Evolutionary conservation across 2,329 filamentous ascomycete species (phyloP).

Genomic region (Cordyceps javanica): DNA sequence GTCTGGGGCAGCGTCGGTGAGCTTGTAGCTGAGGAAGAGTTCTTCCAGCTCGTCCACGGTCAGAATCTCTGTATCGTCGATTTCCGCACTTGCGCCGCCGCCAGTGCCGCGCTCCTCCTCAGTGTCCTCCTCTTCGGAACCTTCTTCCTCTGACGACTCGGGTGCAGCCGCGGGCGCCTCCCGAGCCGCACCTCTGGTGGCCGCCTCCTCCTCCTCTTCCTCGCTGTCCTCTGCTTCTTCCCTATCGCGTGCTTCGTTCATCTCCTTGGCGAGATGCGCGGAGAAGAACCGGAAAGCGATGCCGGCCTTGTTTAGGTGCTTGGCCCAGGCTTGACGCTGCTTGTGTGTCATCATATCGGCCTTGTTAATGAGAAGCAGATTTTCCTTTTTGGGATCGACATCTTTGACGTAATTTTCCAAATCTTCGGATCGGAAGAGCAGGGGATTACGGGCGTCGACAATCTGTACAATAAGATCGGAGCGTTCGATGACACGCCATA

Average conservation of each 20-base stretch:
- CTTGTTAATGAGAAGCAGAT: slow-evolving; percentile 93
- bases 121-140: slow-evolving; percentile 19
- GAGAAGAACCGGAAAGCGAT: slow-evolving; percentile 98
- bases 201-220: slow-evolving; percentile 21
- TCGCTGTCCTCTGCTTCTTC: slow-evolving; percentile 38
- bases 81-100: slow-evolving; percentile 26
- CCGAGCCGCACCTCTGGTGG: slow-evolving; percentile 21
- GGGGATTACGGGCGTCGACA: slow-evolving; percentile 90
- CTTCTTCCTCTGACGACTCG: slow-evolving; percentile 18
- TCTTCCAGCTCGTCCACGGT: slow-evolving; percentile 89
- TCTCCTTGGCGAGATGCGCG: slow-evolving; percentile 81
- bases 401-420: slow-evolving; percentile 92
- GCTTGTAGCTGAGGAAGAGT: slow-evolving; percentile 72
- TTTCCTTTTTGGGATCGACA: slow-evolving; percentile 80
- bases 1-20: slow-evolving; percentile 42
- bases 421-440: slow-evolving; percentile 92
- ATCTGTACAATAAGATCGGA: slow-evolving; percentile 97
- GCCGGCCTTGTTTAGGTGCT: slow-evolving; percentile 71
- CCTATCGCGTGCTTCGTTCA: slow-evolving; percentile 65
- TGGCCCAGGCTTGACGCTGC: slow-evolving; percentile 79
- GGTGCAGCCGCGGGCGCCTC: slow-evolving; percentile 21
- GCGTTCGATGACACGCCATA: slow-evolving; percentile 97
- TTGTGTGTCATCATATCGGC: slow-evolving; percentile 94
- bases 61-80: slow-evolving; percentile 69
- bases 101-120: slow-evolving; percentile 13